Evolutionary conservation across 192 early-diverging fungal genomes (phyloP), one percentile per base, ranked within the genome.

Genomic region (Pilaira anomala): DNA sequence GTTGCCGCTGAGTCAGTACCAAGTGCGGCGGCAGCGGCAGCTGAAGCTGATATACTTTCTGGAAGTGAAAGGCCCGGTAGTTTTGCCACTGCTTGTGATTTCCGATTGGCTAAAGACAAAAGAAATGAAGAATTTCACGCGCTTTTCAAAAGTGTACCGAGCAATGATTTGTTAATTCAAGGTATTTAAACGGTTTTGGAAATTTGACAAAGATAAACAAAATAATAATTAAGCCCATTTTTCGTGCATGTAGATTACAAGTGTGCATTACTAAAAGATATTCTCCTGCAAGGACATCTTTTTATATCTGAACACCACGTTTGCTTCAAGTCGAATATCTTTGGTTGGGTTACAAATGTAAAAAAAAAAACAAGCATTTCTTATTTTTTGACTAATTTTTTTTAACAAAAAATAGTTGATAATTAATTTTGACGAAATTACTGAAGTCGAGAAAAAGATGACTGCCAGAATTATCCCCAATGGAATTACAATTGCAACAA

Each of bases 391-490:
- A n/a, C 28, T 30, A 46, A 3, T 41, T 24, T 44, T 42, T 26
- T 29, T 12, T 66, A 19, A 30, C 21, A 25, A 24, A 30, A 21
- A 48, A 25, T 67, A 80, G 76, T 66, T 93, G 48, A 78, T 91
- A 2, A 84, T 95, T 36, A 76, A 80, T 0, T 87, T 91, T 66
- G 79, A 81, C 14, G 92, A 95, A 61, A 84, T 93, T n/a, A 80
- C 87, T 28, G 69, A 81, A 1, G 88, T 95, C 28, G 93, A 95
- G 41, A 93, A 93, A 71, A 78, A 83, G 33, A 88, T 87, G 83
- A 93, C 90, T 0, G 93, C 93, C 22, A 78, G 87, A 55, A 85
- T 95, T 42, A 91, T 95, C 46, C 93, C 91, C 19, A 95, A 95
- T 72, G 93, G 91, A 2, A 91, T 95, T 64, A 80, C 85, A 68